phyloP scores from a whole-genome alignment of 495 filamentous ascomycete genomes.

The Trichocladium antarcticum region DNA sequence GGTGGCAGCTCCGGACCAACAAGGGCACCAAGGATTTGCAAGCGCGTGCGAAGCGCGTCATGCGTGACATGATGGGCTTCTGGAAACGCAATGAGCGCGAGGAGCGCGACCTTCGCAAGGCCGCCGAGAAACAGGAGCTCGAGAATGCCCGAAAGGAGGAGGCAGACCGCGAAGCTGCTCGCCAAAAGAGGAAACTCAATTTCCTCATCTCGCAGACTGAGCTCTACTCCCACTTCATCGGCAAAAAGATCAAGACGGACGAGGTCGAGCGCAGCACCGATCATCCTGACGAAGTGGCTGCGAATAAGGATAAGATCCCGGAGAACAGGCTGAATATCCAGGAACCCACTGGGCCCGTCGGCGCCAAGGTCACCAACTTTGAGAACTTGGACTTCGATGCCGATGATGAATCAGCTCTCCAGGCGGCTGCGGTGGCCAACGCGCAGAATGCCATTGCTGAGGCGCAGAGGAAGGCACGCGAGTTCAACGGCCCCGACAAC shows the following conservation, averaged over 20 bases:
- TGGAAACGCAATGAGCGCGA: slow-evolving; percentile 99
- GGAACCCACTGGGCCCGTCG: slow-evolving; percentile 46
- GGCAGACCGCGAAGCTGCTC: slow-evolving; percentile 89
- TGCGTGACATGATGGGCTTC: slow-evolving; percentile 99
- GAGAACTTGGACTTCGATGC: slow-evolving; percentile 93
- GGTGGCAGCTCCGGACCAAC: slow-evolving; percentile 96
- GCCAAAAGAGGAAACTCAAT: slow-evolving; percentile 96
- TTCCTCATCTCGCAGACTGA: slow-evolving; percentile 99
- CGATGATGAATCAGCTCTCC: slow-evolving; percentile 76
- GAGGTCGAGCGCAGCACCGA: slow-evolving; percentile 84
- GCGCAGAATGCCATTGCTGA: slow-evolving; percentile 93
- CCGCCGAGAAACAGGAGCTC: slow-evolving; percentile 90
- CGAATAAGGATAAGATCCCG: slow-evolving; percentile 32
- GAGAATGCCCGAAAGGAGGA: slow-evolving; percentile 95
- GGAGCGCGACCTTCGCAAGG: slow-evolving; percentile 85
- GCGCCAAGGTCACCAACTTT: slow-evolving; percentile 74
- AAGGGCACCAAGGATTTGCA: slow-evolving; percentile 98
- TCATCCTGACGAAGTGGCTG: slow-evolving; percentile 53
- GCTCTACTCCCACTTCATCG: slow-evolving; percentile 97
- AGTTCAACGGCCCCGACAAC: slow-evolving; percentile 71
- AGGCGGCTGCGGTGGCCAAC: slow-evolving; percentile 81
- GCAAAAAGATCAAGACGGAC: slow-evolving; percentile 95
- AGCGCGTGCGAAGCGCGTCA: slow-evolving; percentile 89
- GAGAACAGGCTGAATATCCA: slow-evolving; percentile 44
- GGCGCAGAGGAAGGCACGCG: slow-evolving; percentile 82